Evolutionary conservation across 495 filamentous ascomycete species (phyloP).

Genomic region (Talaromyces wortmannii): DNA sequence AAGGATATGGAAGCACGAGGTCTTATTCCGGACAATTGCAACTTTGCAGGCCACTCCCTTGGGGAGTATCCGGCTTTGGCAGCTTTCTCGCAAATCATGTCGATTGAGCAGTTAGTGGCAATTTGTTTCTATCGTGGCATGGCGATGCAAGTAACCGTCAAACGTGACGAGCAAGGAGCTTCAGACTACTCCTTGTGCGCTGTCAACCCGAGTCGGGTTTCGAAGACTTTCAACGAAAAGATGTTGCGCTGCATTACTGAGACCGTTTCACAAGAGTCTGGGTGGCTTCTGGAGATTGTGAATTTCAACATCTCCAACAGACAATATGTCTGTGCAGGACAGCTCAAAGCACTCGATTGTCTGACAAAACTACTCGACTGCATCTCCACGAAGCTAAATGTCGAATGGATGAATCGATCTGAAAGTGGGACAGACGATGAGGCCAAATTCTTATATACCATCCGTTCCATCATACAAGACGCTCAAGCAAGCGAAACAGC

Average conservation of each 20-base stretch:
- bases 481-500: conserved; percentile 43
- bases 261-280: conserved; percentile 83
- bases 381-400: conserved; percentile 72
- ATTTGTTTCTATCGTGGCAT: conserved; percentile 98
- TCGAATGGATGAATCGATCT: conserved; percentile 75
- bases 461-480: no score
- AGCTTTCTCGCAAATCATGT: conserved; percentile 94
- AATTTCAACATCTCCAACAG: conserved; percentile 97
- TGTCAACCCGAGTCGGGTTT: conserved; percentile 94
- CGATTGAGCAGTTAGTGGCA: conserved; percentile 92
- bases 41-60: conserved; percentile 96
- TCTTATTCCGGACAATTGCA: conserved; percentile 88
- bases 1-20: conserved; percentile 98
- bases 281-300: conserved; percentile 96
- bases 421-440: conserved; percentile 39
- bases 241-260: conserved; percentile 91
- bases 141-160: conserved; percentile 98
- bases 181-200: conserved; percentile 98
- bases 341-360: conserved; percentile 89
- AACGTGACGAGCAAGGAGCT: conserved; percentile 83
- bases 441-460: no score
- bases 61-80: conserved; percentile 97
- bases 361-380: conserved; percentile 81
- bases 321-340: conserved; percentile 94
- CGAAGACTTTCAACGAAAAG: conserved; percentile 90